These are phyloP conservation scores for Coriaria nepalensis DNA, from an alignment of 306 rosid genomes.

Conservation along the genomic window DNA sequence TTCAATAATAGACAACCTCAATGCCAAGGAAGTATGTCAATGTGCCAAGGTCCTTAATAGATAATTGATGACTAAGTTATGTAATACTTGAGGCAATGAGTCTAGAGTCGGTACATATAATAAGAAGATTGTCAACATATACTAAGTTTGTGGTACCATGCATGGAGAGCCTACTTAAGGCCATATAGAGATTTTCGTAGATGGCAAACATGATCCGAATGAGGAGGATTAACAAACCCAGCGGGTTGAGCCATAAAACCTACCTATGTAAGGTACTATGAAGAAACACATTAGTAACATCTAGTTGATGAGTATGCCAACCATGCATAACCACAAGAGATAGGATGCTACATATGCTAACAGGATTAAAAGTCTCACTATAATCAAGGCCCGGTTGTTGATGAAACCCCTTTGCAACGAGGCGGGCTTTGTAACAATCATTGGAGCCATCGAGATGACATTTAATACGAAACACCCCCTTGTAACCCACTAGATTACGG, in stretches of 20 bases:
- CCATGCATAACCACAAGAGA: neutral
- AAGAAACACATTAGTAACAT: neutral
- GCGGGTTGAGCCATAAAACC: no score
- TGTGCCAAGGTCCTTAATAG: neutral
- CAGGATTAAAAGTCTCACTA: neutral
- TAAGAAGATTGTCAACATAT: slow-evolving; percentile 1
- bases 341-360: neutral
- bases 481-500: neutral
- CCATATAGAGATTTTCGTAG: neutral
- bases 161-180: neutral
- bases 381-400: neutral
- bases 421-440: no score
- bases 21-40: neutral
- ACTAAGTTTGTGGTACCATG: neutral
- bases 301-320: neutral
- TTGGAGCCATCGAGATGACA: neutral
- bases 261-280: neutral
- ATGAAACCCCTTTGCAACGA: no score
- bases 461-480: neutral
- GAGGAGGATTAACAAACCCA: neutral
- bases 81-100: no score
- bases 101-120: neutral
- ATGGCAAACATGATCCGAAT: neutral
- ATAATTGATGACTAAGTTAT: neutral
- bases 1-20: neutral